Base-by-base conservation (phyloP, 2,329 filamentous ascomycete species). In the Botrytis paeoniae region DNA sequence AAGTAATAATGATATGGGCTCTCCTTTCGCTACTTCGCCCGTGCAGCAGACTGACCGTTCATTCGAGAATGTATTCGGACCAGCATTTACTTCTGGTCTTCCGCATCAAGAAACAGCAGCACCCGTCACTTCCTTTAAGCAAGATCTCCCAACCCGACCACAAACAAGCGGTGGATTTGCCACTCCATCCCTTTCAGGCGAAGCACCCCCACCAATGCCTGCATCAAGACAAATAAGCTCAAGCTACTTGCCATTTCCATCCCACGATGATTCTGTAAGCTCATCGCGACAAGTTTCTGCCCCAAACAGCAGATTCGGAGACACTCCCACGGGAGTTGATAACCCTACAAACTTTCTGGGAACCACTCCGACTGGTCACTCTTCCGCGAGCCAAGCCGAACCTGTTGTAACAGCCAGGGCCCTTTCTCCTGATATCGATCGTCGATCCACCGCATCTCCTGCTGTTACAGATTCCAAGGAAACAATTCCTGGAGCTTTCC, bases 51-150 rank as follows among this genome's bases (percentile, higher is more conserved):
- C 86, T 66, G 91, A 93, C 76, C 90, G 88, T 82, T 90, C 91
- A 6, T 97, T 97, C 81, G 93, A 97, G 80, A 94, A 92, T 79
- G 90, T 97, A 62, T 97, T 97, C 82, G 94, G 94, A 2, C 90
- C 91, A 64, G 86, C 91, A 1, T 90, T 90, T 78, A 83, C 84
- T 25, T 78, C 83, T 54, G 81, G 84, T 20, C 83, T 83, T 75
- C 80, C 83, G 72, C 83, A 83, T 14, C 81, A 80, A 70, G 72
- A 77, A 68, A 79, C 79, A 43, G 79, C 81, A 81, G 63, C 84
- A 85, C 86, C 88, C 16, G 82, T 82, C 43, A 89, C 88, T 20
- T 89, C 89, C 9, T 93, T 93, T 83, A 87, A 89, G 78, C 86
- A 86, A 51, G 77, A 78, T 48, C 75, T 68, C 41, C 73, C 73